Base-by-base conservation (phyloP, 2,329 filamentous ascomycete genomes). In the Arthroderma sp. region DNA sequence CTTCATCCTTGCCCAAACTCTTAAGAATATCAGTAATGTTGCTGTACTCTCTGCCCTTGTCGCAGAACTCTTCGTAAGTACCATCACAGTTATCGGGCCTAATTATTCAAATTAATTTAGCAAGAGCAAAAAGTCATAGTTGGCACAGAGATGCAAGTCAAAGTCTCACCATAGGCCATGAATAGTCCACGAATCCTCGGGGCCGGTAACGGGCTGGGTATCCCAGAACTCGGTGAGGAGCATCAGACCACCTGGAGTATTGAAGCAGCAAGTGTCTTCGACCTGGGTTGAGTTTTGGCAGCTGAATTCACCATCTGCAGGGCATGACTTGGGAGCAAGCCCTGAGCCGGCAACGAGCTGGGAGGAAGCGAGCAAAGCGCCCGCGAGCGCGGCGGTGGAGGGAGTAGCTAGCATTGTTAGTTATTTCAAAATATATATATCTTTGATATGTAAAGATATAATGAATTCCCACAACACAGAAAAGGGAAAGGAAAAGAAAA, bases 171-270 rank as follows among this genome's bases (percentile, higher is more conserved):
- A 73, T 6, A 77, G 60, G 5, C 74, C 74, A 51, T 78, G 74
- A 8, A 78, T 65, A 1, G 74, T 77, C 74, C 74, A 78, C 10
- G 69, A 71, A 51, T 77, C 66, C 4, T 59, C 58, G 1, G 74
- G 75, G 1, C 75, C 75, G 0, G 70, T 73, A 1, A 67, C 59
- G 2, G 74, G 75, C 41, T 69, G 53, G 0, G 70, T 70, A 52
- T 78, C 75, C 75, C 75, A 79, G 58, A 78, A 78, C 48, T 78
- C 75, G 6, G 75, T 78, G 58, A 69, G 67, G 9, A 78, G 62
- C 29, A 79, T 57, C 40, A 74, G 66, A 22, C 75, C 75, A 32
- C 75, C 75, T 0, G 75, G 75, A 9, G 67, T 62, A 49, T 77
- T 75, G 63, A 73, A 77, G 64, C 75, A 79, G 62, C 75, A 79